Conservation (phyloP, 306 rosid genomes). For the Delonix regia region DNA sequence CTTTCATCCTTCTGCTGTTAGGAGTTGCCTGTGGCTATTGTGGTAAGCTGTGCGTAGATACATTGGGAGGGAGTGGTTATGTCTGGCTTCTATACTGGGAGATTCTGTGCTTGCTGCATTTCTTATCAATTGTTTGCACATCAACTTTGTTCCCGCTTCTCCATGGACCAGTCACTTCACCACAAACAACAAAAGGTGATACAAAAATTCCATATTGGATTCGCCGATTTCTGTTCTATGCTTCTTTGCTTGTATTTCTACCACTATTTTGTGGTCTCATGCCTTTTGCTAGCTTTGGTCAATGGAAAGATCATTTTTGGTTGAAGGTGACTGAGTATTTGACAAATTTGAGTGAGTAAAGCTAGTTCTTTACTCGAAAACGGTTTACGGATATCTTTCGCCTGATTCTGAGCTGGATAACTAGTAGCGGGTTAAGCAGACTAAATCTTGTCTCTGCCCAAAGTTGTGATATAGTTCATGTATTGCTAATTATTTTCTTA, state of each 20-base stretch:
- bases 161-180: constrained; percentile 57
- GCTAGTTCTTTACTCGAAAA: constrained; percentile 9
- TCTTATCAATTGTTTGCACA: constrained; percentile 56
- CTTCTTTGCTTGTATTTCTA: constrained; percentile 49
- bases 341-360: constrained; percentile 18
- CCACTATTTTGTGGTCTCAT: constrained; percentile 77
- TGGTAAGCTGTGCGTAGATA: constrained; percentile 80
- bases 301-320: constrained; percentile 73
- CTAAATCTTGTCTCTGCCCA: constrained; percentile 27
- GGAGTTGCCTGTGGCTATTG: constrained; percentile 72
- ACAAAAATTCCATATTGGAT: constrained; percentile 57
- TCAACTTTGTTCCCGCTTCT: constrained; percentile 58
- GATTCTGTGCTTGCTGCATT: constrained; percentile 65
- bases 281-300: constrained; percentile 78
- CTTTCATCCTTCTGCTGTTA: constrained; percentile 68
- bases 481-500: constrained; percentile 33
- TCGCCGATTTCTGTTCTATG: constrained; percentile 57
- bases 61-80: constrained; percentile 84
- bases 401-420: constrained; percentile 4
- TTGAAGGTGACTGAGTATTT: constrained; percentile 31
- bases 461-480: not conserved
- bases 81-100: constrained; percentile 84
- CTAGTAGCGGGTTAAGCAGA: constrained; percentile 14
- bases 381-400: not conserved
- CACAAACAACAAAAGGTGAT: constrained; percentile 37